phyloP scores from a whole-genome alignment of 1,284 basidiomycete genomes.

The Sporisorium scitamineum region DNA sequence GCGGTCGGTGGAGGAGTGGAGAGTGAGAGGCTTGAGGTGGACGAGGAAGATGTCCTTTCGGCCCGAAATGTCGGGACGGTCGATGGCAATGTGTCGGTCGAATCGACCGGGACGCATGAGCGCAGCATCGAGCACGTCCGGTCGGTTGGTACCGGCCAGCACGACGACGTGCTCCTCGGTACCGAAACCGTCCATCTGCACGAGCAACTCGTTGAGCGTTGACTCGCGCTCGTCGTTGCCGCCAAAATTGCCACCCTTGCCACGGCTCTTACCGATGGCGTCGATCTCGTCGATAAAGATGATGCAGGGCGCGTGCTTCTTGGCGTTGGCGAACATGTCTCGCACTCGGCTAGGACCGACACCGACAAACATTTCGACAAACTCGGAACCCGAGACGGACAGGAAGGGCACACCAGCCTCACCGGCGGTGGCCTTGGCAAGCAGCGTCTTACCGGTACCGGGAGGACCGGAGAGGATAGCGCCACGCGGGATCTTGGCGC shows the following conservation, averaged over 20 bases:
- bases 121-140: conserved; percentile 94
- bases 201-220: conserved; percentile 95
- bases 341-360: conserved; percentile 97
- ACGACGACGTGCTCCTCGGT: conserved; percentile 96
- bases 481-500: conserved; percentile 97
- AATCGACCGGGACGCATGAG: conserved; percentile 97
- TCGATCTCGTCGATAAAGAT: conserved; percentile 77
- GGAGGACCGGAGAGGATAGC: conserved; percentile 98
- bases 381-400: conserved; percentile 97
- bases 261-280: conserved; percentile 95
- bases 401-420: conserved; percentile 98
- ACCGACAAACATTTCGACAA: conserved; percentile 99
- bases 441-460: conserved; percentile 96
- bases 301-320: conserved; percentile 97
- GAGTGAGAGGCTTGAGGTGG: conserved; percentile 84
- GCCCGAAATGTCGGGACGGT: conserved; percentile 92
- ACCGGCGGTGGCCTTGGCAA: conserved; percentile 98
- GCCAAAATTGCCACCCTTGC: conserved; percentile 87
- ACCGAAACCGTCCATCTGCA: conserved; percentile 99
- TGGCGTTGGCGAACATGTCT: conserved; percentile 95
- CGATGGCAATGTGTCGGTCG: conserved; percentile 95
- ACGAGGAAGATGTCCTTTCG: conserved; percentile 94
- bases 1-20: conserved; percentile 48
- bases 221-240: conserved; percentile 99
- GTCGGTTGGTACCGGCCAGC: conserved; percentile 94